A percentile compares a stretch with the other conserved stretches of the same genome.
These are phyloP conservation scores for Fusarium sp. DNA, from an alignment of 2,329 filamentous ascomycete species.

Conservation along the genomic window DNA sequence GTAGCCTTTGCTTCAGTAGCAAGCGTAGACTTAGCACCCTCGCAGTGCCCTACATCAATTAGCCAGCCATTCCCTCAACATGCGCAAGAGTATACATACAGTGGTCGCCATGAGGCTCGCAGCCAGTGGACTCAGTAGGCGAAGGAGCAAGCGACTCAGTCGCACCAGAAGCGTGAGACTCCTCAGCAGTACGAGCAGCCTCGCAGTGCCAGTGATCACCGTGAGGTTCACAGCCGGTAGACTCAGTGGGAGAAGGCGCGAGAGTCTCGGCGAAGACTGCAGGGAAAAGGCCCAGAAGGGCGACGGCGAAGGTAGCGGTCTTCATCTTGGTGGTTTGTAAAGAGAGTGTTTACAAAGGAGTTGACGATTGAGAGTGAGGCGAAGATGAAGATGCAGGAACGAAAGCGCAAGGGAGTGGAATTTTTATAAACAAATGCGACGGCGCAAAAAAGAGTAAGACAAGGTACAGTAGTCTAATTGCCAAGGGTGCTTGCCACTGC, in stretches of 20 bases:
- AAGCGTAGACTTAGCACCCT: conserved; percentile 26
- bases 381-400: conserved; percentile 27
- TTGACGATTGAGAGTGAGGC: not conserved
- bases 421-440: not conserved
- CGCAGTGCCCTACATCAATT: conserved; percentile 37
- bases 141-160: conserved; percentile 21
- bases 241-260: conserved; percentile 42
- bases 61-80: not conserved
- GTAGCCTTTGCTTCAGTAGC: conserved; percentile 11
- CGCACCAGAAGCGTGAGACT: not conserved
- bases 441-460: not conserved
- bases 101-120: conserved; percentile 39
- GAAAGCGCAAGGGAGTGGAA: not conserved
- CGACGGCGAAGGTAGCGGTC: conserved; percentile 36
- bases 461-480: not conserved
- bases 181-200: conserved; percentile 30
- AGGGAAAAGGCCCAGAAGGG: conserved; percentile 40
- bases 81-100: not conserved
- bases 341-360: conserved; percentile 5
- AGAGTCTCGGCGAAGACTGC: conserved; percentile 28
- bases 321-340: conserved; percentile 37
- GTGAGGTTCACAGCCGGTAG: conserved; percentile 40
- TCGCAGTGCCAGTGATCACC: conserved; percentile 43
- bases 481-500: conserved; percentile 9
- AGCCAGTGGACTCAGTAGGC: conserved; percentile 43